Base-by-base conservation (phyloP, 1,139 yeast genomes). In the Tardiomyces digboiensis region DNA sequence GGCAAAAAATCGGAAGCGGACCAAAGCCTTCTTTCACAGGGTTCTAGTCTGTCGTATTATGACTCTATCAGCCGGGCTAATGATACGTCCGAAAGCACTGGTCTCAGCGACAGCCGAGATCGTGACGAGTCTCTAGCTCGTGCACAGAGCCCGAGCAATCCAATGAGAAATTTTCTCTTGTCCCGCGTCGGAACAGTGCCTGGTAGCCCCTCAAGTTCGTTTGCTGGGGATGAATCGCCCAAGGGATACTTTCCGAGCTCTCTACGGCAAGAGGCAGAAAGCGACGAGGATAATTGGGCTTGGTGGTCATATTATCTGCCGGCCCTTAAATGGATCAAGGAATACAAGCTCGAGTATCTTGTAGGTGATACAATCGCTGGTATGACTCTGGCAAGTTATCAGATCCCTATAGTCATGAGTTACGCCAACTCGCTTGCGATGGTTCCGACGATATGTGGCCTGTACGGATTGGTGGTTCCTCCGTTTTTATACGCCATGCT, bases 401-500 rank as follows among this genome's bases (percentile, higher is more conserved):
- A 89, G 61, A 78, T 91, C 38, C 98, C 98, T 0, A 68, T 91
- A 46, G 83, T 89, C 12, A 72, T 91, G 61, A 85, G 96, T 0
- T 89, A 86, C 58, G 94, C 97, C 3, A 81, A 89, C 0, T 81
- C 95, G 0, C 71, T 91, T 46, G 97, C 97, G 1, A 88, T 84
- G 58, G 93, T 88, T 1, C 95, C 96, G 2, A 87, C 95, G 0
- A 66, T 83, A 2, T 82, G 88, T 49, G 98, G 97, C 0, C 70
- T 91, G 10, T 75, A 80, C 52, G 89, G 95, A 0, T 69, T 89
- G 44, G 89, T 88, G 0, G 67, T 89, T 3, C 81, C 95, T 1
- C 97, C 97, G 0, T 67, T 89, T 41, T 72, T 91, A 2, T 91
- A 91, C 59, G 72, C 86, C 43, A 52, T 89, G 1, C 75, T 89